These are phyloP conservation scores for Rhodotorula paludigena DNA, from an alignment of 768 basidiomycete species.

Conservation along the genomic window DNA sequence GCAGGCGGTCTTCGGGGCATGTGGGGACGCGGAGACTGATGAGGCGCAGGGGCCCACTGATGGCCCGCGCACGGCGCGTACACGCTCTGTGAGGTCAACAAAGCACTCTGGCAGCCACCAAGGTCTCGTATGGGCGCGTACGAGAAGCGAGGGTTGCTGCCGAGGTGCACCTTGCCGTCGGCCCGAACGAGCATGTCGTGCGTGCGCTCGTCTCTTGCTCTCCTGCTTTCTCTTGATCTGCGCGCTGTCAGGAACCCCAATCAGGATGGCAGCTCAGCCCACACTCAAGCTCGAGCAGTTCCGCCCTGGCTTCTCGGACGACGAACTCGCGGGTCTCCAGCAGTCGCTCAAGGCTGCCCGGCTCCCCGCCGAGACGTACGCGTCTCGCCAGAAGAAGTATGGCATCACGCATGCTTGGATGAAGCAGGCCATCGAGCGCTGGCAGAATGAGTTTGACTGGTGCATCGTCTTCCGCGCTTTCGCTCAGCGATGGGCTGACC, in stretches of 20 bases:
- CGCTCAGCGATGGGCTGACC: too few relatives aligned
- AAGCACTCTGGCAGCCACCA: too few relatives aligned
- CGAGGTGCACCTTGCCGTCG: background rate
- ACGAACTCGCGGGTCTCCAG: slow-evolving; percentile 7
- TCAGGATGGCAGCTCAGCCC: background rate
- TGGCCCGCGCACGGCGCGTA: too few relatives aligned
- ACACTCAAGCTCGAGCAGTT: slow-evolving; percentile 20
- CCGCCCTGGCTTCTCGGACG: slow-evolving; percentile 13
- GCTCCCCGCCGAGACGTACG: slow-evolving; percentile 20
- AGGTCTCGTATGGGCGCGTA: too few relatives aligned
- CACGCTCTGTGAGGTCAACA: too few relatives aligned
- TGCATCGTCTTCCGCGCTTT: background rate
- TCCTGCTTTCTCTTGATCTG: background rate
- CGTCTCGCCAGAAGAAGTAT: slow-evolving; percentile 3
- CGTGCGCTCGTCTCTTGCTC: background rate
- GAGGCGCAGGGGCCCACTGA: too few relatives aligned
- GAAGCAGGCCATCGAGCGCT: slow-evolving; percentile 22
- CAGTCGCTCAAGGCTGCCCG: background rate
- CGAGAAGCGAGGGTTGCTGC: background rate
- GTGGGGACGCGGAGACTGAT: too few relatives aligned
- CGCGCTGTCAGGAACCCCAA: rapidly evolving
- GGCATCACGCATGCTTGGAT: slow-evolving; percentile 29
- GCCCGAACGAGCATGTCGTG: background rate
- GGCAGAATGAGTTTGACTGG: slow-evolving; percentile 38
- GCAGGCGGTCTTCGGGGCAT: too few relatives aligned